phyloP scores from a whole-genome alignment of 257 asterid species.

The Solanum medicagineum region DNA sequence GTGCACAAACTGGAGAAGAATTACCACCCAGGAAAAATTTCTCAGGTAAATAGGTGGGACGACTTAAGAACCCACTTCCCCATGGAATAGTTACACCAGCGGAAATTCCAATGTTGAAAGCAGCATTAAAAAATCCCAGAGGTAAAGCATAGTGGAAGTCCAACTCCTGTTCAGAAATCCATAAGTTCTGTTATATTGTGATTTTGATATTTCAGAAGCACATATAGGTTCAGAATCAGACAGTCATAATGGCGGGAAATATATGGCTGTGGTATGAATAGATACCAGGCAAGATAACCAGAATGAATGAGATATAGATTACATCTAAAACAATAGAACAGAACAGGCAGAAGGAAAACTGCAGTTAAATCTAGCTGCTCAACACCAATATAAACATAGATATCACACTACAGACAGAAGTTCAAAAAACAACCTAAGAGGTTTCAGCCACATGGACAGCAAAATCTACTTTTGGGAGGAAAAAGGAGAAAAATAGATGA shows the following conservation, averaged over 20 bases:
- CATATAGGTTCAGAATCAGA: background rate
- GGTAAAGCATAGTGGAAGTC: slow-evolving; percentile 87
- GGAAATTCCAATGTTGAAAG: slow-evolving; percentile 70
- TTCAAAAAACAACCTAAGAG: background rate
- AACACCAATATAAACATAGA: background rate
- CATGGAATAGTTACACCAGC: slow-evolving; percentile 74
- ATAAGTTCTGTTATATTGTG: background rate
- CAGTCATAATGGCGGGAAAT: background rate
- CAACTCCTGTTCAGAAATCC: slow-evolving; percentile 47
- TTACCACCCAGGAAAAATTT: slow-evolving; percentile 91
- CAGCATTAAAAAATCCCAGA: slow-evolving; percentile 66
- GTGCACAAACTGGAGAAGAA: slow-evolving; percentile 69
- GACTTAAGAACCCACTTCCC: slow-evolving; percentile 56
- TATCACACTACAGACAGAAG: background rate
- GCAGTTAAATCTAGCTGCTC: background rate
- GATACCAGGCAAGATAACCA: background rate
- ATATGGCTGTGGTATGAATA: background rate
- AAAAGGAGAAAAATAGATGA: background rate
- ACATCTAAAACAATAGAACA: background rate
- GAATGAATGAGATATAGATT: background rate
- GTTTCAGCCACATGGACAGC: background rate
- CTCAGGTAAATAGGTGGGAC: slow-evolving; percentile 59
- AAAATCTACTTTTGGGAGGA: background rate
- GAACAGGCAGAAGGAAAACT: background rate
- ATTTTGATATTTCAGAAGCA: background rate